Evolutionary conservation across 2,329 filamentous ascomycete genomes (phyloP).

Genomic region (Westerdykella aurantiaca): DNA sequence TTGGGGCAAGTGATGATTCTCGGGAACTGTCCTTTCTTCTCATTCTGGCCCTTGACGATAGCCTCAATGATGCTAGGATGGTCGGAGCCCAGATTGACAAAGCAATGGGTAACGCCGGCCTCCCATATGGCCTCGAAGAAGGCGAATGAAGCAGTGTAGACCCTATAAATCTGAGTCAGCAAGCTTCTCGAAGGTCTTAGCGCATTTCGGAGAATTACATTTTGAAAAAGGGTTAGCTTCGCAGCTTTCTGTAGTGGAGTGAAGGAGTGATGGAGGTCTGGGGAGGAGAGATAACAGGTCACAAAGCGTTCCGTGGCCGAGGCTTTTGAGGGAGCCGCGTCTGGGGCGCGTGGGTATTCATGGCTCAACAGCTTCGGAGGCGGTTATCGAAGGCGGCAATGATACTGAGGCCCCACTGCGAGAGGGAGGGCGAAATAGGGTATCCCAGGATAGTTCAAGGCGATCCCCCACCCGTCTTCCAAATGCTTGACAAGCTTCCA

Average conservation of each 20-base stretch:
- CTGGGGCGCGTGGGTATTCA: not conserved
- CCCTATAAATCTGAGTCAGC: slow-evolving; percentile 15
- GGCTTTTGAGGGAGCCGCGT: not conserved
- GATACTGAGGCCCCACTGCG: not conserved
- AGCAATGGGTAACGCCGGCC: slow-evolving; percentile 42
- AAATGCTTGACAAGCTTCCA: no score
- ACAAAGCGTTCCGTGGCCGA: not conserved
- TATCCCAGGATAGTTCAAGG: no score
- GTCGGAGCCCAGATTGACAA: slow-evolving; percentile 64
- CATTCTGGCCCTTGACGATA: slow-evolving; percentile 68
- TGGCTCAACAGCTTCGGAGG: not conserved
- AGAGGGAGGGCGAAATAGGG: no score
- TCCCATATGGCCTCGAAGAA: slow-evolving; percentile 80
- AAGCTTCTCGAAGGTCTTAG: not conserved
- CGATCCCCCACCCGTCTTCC: no score
- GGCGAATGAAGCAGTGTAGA: slow-evolving; percentile 70
- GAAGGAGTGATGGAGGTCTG: not conserved
- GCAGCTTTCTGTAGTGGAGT: not conserved
- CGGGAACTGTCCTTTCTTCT: slow-evolving; percentile 60
- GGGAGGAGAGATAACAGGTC: not conserved
- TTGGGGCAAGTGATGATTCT: slow-evolving; percentile 74
- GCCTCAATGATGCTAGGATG: slow-evolving; percentile 75
- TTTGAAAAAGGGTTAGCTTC: not conserved
- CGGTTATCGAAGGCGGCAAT: slow-evolving; percentile 1
- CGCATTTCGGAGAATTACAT: not conserved